Evolutionary conservation across 2,329 filamentous ascomycete genomes (phyloP), one percentile per base, ranked within the genome.

Genomic region (Fusarium concolor): DNA sequence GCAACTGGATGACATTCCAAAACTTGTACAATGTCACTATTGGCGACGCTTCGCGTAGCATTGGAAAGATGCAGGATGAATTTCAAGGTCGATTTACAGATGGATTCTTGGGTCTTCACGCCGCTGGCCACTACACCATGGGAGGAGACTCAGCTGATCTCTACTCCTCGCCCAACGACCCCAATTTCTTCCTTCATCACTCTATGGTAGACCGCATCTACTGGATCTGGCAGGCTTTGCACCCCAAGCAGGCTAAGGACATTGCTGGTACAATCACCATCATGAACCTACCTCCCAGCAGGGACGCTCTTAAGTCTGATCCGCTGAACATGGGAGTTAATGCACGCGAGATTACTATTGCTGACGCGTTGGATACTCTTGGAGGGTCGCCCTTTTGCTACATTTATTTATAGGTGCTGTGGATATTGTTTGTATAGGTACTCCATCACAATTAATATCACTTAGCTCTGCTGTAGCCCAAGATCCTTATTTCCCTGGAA

Each of bases 191-290:
- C 2, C 5, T 62, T 2, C 58, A 62, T 10, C 58, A 62, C 8
- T 29, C 58, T 5, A 62, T 62, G 58, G 58, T 62, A 3, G 58
- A 62, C 12, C 35, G 47, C 0, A 7, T 62, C 0, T 62, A 62
- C 35, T 62, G 58, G 56, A 45, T 62, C 14, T 62, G 58, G 56
- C 56, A 62, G 28, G 58, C 58, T 0, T 3, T 62, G 1, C 56
- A 62, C 4, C 58, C 56, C 0, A 46, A 37, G 14, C 28, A 46
- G 8, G 41, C 58, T 0, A 29, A 35, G 2, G 56, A 62, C 10
- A 62, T 62, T 1, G 58, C 56, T 10, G 58, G 58, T 3, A 62
- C 58, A 4, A 62, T 62, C 8, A 62, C 58, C 2, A 62, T 62
- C 0, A 18, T 28, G 2, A 62, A 62, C 6, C 20, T 15, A 1